A percentile compares a stretch with the other conserved stretches of the same genome.
Conservation (phyloP, 257 asterid species). For the Asclepias syriaca region DNA sequence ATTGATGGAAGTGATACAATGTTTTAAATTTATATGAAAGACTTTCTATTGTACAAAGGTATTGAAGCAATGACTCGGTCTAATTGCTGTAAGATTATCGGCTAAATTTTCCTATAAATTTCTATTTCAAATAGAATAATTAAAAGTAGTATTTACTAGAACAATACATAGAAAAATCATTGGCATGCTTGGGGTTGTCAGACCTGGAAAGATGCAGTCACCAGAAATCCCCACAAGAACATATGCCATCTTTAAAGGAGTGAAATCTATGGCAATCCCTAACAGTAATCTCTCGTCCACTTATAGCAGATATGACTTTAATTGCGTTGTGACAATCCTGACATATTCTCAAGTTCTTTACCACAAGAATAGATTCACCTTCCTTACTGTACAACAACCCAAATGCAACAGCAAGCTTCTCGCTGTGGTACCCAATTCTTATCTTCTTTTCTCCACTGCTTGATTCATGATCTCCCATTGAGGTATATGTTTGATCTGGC, state of each 20-base stretch:
- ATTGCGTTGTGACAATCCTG: slow-evolving; percentile 63
- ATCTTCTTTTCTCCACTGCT: slow-evolving; percentile 36
- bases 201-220: slow-evolving; percentile 14
- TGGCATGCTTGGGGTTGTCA: background rate
- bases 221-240: slow-evolving; percentile 73
- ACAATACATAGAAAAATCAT: background rate
- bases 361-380: slow-evolving; percentile 37
- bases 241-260: slow-evolving; percentile 48
- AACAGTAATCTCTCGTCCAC: slow-evolving; percentile 51
- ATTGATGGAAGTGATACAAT: background rate
- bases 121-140: background rate
- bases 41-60: background rate
- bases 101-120: too few relatives aligned
- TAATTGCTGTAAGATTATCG: background rate
- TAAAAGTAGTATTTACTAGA: background rate
- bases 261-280: slow-evolving; percentile 77
- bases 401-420: slow-evolving; percentile 64
- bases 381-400: slow-evolving; percentile 42
- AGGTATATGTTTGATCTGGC: slow-evolving; percentile 39
- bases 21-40: background rate
- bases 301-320: slow-evolving; percentile 45
- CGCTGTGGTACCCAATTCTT: slow-evolving; percentile 52
- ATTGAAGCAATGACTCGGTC: background rate
- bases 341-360: slow-evolving; percentile 72
- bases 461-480: slow-evolving; percentile 33